These are phyloP conservation scores for Chloranthus sessilifolius DNA, from an alignment of 164 flowering plant genomes.

Conservation along the genomic window DNA sequence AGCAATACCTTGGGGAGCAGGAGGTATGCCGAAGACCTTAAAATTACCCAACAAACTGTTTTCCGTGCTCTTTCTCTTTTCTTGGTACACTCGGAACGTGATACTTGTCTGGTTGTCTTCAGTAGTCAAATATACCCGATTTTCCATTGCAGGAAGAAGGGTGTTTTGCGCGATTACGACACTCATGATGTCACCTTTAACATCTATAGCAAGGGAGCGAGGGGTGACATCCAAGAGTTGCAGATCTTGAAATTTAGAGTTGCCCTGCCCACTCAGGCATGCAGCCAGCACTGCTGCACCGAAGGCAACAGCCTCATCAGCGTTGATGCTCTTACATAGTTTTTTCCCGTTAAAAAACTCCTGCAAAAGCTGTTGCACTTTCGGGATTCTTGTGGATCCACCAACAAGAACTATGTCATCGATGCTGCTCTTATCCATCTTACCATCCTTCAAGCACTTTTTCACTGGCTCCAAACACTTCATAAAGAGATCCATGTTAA, in stretches of 20 bases:
- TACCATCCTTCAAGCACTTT: constrained; percentile 45
- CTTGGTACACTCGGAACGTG: constrained; percentile 50
- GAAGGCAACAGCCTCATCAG: constrained; percentile 60
- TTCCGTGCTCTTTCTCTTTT: constrained; percentile 55
- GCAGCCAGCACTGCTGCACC: constrained; percentile 68
- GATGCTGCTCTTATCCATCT: constrained; percentile 45
- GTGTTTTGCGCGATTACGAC: constrained; percentile 53
- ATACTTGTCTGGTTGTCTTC: constrained; percentile 47
- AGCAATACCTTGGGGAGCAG: constrained; percentile 49
- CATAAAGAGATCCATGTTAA: constrained; percentile 51
- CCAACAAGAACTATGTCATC: constrained; percentile 63
- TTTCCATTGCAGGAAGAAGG: constrained; percentile 47
- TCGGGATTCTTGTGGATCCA: constrained; percentile 56
- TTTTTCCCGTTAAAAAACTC: constrained; percentile 60
- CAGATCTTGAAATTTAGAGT: constrained; percentile 42
- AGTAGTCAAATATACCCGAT: constrained; percentile 32
- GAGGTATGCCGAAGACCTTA: constrained; percentile 47
- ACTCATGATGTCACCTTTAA: constrained; percentile 44
- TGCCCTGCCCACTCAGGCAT: constrained; percentile 47
- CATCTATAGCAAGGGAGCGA: constrained; percentile 42
- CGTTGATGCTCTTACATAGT: constrained; percentile 60
- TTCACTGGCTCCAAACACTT: constrained; percentile 55
- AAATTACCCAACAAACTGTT: constrained; percentile 52
- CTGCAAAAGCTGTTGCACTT: constrained; percentile 49
- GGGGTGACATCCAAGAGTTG: constrained; percentile 52